phyloP scores from a whole-genome alignment of 192 early-diverging fungal species.

The Entomortierella lignicola region DNA sequence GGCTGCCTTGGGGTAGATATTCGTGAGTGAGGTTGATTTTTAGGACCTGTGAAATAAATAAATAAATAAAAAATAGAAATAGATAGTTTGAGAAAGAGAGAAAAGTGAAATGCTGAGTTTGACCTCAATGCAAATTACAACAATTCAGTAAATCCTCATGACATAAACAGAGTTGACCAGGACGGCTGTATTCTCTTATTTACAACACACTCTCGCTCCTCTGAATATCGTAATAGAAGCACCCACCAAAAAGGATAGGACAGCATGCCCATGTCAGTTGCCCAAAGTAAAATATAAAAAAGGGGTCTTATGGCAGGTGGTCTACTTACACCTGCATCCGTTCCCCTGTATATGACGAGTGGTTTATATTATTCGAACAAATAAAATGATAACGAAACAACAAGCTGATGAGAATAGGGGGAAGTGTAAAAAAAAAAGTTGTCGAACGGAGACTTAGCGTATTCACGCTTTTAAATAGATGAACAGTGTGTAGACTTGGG shows the following conservation, averaged over 20 bases:
- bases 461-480: neutral
- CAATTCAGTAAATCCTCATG: too few species aligned
- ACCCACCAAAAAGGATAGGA: neutral
- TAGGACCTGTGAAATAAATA: neutral
- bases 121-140: neutral
- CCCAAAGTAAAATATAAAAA: constrained; percentile 27
- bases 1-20: constrained; percentile 35
- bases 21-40: neutral
- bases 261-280: constrained; percentile 41
- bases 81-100: neutral
- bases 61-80: neutral
- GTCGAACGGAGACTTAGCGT: neutral
- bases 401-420: constrained; percentile 8
- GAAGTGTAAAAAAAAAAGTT: neutral
- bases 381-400: neutral
- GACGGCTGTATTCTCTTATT: neutral
- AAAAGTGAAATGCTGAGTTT: neutral
- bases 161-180: neutral
- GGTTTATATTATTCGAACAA: neutral
- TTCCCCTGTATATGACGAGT: constrained; percentile 3
- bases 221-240: neutral
- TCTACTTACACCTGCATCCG: neutral
- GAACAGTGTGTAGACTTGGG: too few species aligned
- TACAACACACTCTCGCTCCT: constrained; percentile 2
- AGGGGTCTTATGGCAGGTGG: constrained; percentile 26